phyloP scores from a whole-genome alignment of 2,329 filamentous ascomycete species.

The Xylaria sp. region DNA sequence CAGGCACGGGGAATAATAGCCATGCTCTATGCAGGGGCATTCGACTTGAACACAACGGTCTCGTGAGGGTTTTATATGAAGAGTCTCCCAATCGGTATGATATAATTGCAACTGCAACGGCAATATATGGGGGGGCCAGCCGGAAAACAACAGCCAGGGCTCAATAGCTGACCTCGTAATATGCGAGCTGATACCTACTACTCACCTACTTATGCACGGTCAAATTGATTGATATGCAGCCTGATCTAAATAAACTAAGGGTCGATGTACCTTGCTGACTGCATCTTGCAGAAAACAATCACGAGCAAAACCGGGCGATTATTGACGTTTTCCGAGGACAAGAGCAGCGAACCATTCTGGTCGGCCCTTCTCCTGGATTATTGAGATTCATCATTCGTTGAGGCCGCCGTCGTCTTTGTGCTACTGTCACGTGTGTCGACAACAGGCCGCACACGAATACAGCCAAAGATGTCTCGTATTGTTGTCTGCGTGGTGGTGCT shows the following conservation, averaged over 20 bases:
- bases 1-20: background rate
- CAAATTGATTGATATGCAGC: background rate
- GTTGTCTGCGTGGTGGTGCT: too few species aligned
- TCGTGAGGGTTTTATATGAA: too few species aligned
- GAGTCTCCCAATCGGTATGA: background rate
- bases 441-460: too few species aligned
- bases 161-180: background rate
- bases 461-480: too few species aligned
- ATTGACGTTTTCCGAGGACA: too few species aligned
- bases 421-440: too few species aligned
- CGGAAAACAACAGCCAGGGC: background rate
- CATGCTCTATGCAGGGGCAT: background rate
- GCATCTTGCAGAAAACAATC: background rate
- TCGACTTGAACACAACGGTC: background rate
- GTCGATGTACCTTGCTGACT: background rate
- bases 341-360: too few species aligned
- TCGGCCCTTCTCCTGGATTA: too few species aligned
- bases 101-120: background rate
- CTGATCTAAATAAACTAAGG: background rate
- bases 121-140: background rate
- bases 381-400: too few species aligned
- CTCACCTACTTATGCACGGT: background rate
- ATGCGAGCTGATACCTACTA: background rate
- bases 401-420: too few species aligned
- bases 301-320: too few species aligned